phyloP scores from a whole-genome alignment of 805 yeast genomes.

The Starmerella khaoyaiensis region DNA sequence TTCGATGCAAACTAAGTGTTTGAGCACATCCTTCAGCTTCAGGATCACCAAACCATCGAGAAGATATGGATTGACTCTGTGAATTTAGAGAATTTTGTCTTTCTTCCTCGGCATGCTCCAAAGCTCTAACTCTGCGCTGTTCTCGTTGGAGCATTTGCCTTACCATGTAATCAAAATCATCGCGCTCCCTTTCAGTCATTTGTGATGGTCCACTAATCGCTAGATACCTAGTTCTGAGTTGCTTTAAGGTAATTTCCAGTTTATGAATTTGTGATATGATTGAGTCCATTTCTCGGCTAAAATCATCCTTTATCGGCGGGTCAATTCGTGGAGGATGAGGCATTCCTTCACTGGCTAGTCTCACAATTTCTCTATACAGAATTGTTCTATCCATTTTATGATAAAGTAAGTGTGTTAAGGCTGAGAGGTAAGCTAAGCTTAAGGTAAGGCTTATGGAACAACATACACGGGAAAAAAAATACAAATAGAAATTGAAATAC shows the following conservation, averaged over 20 bases:
- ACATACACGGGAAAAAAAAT: too few relatives aligned
- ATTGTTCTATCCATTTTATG: conserved; percentile 20
- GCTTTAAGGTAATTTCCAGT: too few relatives aligned
- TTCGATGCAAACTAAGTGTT: conserved; percentile 27
- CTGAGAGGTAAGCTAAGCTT: background rate
- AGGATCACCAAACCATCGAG: conserved; percentile 22
- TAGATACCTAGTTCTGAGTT: too few relatives aligned
- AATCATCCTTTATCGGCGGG: too few relatives aligned
- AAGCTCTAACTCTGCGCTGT: conserved; percentile 21
- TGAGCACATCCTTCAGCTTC: conserved; percentile 20
- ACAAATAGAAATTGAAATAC: too few relatives aligned
- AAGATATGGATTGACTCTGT: conserved; percentile 1
- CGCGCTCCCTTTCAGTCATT: conserved; percentile 29
- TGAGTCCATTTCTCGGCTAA: too few relatives aligned
- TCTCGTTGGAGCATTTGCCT: conserved; percentile 28
- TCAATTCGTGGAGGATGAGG: background rate
- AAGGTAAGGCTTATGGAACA: too few relatives aligned
- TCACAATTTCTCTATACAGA: conserved; percentile 22
- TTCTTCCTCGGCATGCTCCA: conserved; percentile 16
- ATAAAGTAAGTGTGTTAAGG: background rate
- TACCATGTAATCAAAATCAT: conserved; percentile 31
- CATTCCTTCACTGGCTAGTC: conserved; percentile 18
- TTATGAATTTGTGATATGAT: too few relatives aligned
- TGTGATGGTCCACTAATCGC: conserved; percentile 21
- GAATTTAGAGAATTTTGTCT: conserved; percentile 10